Evolutionary conservation across 345 rosid species (phyloP).

Genomic region (Acer negundo): DNA sequence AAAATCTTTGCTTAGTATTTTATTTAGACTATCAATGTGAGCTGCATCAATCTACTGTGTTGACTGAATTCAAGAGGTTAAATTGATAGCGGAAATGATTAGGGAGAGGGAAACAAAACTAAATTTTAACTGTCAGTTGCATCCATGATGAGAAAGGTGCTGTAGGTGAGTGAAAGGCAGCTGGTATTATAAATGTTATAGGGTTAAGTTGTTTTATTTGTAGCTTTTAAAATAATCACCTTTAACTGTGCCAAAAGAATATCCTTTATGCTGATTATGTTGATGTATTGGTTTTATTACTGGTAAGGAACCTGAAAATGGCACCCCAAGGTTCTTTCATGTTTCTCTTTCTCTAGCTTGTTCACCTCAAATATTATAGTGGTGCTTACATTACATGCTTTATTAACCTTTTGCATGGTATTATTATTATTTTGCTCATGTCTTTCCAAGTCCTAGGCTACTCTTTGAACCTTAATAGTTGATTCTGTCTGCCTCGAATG

Average conservation of each 20-base stretch:
- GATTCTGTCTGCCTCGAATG: not conserved
- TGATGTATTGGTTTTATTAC: not conserved
- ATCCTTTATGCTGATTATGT: too few relatives aligned
- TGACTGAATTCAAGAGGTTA: not conserved
- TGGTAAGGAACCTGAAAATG: not conserved
- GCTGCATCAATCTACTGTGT: not conserved
- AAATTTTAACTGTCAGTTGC: not conserved
- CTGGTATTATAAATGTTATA: too few relatives aligned
- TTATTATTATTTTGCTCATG: not conserved
- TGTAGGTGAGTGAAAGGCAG: too few relatives aligned
- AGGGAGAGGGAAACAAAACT: not conserved
- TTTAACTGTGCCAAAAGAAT: too few relatives aligned
- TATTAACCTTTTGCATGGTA: not conserved
- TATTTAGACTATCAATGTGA: not conserved
- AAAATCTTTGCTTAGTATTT: not conserved
- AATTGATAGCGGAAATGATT: not conserved
- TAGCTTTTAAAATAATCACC: too few relatives aligned
- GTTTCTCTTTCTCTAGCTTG: not conserved
- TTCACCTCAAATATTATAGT: not conserved
- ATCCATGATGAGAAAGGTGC: too few relatives aligned
- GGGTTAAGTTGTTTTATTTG: too few relatives aligned
- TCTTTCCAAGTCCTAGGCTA: not conserved
- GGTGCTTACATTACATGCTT: not conserved
- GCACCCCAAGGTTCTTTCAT: not conserved
- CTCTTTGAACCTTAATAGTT: not conserved